Evolutionary conservation across 208 protist genomes (phyloP).

Genomic region (Leishmania tarentolae): DNA sequence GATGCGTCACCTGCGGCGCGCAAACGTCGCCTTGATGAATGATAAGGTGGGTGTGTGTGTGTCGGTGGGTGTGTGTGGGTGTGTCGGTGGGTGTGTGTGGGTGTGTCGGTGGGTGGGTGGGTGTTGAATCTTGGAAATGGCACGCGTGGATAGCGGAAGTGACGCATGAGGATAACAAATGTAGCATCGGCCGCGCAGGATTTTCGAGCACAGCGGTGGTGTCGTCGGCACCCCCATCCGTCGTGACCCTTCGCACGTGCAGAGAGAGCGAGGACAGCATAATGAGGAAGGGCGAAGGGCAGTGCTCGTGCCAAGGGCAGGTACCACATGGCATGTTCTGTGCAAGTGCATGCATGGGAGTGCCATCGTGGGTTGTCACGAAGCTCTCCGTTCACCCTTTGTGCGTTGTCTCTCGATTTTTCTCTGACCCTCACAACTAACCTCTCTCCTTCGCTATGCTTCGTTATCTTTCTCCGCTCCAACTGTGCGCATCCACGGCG

Average conservation of each 20-base stretch:
- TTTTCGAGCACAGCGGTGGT: neutral
- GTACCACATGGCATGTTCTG: neutral
- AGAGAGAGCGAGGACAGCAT: too few relatives aligned
- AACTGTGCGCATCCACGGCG: neutral
- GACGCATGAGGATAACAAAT: neutral
- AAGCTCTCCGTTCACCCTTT: neutral
- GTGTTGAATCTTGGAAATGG: neutral
- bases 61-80: neutral
- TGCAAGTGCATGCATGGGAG: neutral
- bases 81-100: too few relatives aligned
- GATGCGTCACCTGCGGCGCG: constrained; percentile 5
- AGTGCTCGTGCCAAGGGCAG: neutral
- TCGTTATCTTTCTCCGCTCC: neutral
- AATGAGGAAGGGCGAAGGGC: neutral
- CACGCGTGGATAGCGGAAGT: neutral
- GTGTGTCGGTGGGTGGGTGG: neutral
- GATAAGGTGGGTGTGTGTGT: neutral
- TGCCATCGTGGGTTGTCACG: neutral
- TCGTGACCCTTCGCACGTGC: neutral
- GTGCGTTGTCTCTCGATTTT: neutral
- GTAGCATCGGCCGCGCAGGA: neutral
- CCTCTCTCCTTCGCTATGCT: neutral
- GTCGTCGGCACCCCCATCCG: neutral
- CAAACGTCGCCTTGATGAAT: constrained; percentile 5
- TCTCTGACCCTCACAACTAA: neutral